Evolutionary conservation across 768 basidiomycete genomes (phyloP).

Genomic region (Cystofilobasidium macerans): DNA sequence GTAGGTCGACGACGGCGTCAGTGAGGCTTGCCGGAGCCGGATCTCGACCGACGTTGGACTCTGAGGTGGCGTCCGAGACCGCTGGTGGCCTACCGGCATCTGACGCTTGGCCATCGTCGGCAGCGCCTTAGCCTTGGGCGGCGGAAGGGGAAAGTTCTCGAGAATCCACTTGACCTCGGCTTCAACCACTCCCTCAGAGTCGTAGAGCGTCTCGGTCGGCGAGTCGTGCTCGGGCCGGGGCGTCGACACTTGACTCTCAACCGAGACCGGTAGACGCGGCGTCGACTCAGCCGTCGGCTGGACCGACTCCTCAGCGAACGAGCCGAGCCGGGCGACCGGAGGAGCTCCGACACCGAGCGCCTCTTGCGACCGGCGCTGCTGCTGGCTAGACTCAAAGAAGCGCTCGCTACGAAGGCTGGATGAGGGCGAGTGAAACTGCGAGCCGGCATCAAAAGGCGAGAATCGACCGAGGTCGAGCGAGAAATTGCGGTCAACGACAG

Average conservation of each 20-base stretch:
- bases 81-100: neutral
- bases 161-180: neutral
- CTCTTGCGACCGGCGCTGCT: neutral
- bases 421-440: neutral
- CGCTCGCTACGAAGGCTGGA: neutral
- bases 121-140: neutral
- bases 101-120: neutral
- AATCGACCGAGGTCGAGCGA: neutral
- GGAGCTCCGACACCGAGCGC: neutral
- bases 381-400: neutral
- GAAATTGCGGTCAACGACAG: neutral
- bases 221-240: neutral
- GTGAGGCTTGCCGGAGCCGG: neutral
- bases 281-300: neutral
- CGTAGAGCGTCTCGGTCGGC: neutral
- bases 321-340: neutral
- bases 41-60: neutral
- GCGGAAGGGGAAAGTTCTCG: neutral
- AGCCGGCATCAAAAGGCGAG: conserved; percentile 1
- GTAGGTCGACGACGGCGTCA: neutral
- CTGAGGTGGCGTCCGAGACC: neutral
- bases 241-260: neutral
- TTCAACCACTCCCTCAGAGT: neutral
- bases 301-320: neutral
- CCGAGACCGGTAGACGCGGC: neutral